Evolutionary conservation across 805 yeast species (phyloP).

Genomic region (Monosporozyma yasuniensis): DNA sequence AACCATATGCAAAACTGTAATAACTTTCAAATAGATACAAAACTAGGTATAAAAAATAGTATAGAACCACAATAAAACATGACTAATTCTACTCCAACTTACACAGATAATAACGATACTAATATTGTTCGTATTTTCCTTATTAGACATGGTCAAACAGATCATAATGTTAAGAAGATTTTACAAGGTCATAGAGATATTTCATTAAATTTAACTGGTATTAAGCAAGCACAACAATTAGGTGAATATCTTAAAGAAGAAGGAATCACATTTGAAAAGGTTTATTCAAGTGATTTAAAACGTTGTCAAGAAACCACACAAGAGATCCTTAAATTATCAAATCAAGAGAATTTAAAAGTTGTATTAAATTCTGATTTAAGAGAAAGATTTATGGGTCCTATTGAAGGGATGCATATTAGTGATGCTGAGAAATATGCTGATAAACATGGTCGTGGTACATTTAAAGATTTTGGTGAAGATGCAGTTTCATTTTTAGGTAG

Average conservation of each 20-base stretch:
- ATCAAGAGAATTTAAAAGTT: constrained; percentile 13
- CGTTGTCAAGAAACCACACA: constrained; percentile 55
- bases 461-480: constrained; percentile 60
- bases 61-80: not conserved
- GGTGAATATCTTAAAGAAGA: constrained; percentile 36
- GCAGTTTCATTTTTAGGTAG: constrained; percentile 39
- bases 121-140: constrained; percentile 43
- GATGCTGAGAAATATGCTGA: constrained; percentile 51
- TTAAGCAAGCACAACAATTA: constrained; percentile 47
- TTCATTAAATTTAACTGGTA: constrained; percentile 53
- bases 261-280: constrained; percentile 26
- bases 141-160: constrained; percentile 81
- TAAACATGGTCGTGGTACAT: constrained; percentile 45
- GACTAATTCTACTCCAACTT: not conserved
- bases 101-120: constrained; percentile 29
- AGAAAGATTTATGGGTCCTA: constrained; percentile 71
- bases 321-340: constrained; percentile 31
- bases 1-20: not conserved
- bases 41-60: not conserved
- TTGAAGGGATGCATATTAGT: constrained; percentile 61
- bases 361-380: constrained; percentile 41
- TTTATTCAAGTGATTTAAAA: constrained; percentile 35
- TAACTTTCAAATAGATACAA: not conserved
- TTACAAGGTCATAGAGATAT: constrained; percentile 73
- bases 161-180: constrained; percentile 56